A percentile compares a stretch with the other conserved stretches of the same genome.
These are phyloP conservation scores for Phytopythium ostracodes DNA, from an alignment of 352 stramenopile species.

Conservation along the genomic window DNA sequence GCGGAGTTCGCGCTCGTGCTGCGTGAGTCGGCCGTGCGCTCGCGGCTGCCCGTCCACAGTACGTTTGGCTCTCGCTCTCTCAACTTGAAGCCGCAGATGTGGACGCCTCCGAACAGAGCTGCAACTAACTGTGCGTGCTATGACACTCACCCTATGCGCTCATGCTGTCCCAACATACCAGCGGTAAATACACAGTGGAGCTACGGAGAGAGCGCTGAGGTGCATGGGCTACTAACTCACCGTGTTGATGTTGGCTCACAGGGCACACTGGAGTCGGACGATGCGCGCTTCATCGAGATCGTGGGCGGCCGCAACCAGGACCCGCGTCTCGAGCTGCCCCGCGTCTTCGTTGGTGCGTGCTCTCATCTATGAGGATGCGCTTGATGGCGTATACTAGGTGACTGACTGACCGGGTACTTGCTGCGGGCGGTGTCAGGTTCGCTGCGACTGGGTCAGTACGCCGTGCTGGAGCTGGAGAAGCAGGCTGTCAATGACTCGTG, in stretches of 20 bases:
- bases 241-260: background rate
- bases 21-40: constrained; percentile 41
- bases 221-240: background rate
- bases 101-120: background rate
- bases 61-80: constrained; percentile 9
- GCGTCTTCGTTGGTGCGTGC: constrained; percentile 52
- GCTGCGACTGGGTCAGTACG: constrained; percentile 65
- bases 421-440: constrained; percentile 40
- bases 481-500: constrained; percentile 42
- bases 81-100: background rate
- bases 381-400: too few species aligned
- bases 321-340: constrained; percentile 29
- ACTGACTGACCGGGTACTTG: too few species aligned
- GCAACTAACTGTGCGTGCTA: background rate
- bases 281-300: constrained; percentile 40
- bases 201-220: background rate
- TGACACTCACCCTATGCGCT: background rate
- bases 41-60: constrained; percentile 30
- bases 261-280: constrained; percentile 15
- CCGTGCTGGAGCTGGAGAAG: constrained; percentile 65
- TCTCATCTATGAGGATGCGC: too few species aligned
- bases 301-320: constrained; percentile 51
- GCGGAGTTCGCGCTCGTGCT: constrained; percentile 61
- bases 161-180: background rate
- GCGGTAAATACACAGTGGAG: background rate